Conservation (phyloP, 2,329 filamentous ascomycete genomes). For the Myriangium duriaei region DNA sequence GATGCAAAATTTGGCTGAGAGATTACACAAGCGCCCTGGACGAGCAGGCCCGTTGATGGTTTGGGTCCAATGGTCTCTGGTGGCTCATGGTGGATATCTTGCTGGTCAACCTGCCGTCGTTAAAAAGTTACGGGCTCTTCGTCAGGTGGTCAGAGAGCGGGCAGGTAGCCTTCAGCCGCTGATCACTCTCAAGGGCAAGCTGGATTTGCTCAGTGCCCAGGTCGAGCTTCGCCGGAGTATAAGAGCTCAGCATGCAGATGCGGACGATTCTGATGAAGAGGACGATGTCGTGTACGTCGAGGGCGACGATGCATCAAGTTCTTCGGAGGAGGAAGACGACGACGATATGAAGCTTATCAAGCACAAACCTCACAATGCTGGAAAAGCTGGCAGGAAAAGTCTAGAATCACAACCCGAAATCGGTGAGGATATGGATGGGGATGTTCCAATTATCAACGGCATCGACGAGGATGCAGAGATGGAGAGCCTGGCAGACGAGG, state of each 20-base stretch:
- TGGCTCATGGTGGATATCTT: constrained; percentile 83
- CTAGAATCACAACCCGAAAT: constrained; percentile 21
- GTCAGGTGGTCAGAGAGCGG: constrained; percentile 78
- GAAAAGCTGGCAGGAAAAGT: background rate
- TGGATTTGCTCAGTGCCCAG: constrained; percentile 88
- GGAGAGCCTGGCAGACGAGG: constrained; percentile 8
- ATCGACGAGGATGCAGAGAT: constrained; percentile 12
- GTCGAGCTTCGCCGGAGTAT: constrained; percentile 65
- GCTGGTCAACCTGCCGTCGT: constrained; percentile 76
- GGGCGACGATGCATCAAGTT: constrained; percentile 53
- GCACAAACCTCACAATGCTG: background rate
- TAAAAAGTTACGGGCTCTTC: constrained; percentile 62
- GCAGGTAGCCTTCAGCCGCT: constrained; percentile 71
- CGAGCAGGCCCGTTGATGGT: constrained; percentile 81
- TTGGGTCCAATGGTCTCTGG: constrained; percentile 92
- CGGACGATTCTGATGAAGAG: constrained; percentile 49
- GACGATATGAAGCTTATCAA: constrained; percentile 30
- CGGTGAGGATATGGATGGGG: constrained; percentile 12
- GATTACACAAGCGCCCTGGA: constrained; percentile 76
- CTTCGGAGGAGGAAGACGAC: constrained; percentile 42
- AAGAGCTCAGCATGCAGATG: constrained; percentile 38
- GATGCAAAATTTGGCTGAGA: constrained; percentile 71
- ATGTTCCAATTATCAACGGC: constrained; percentile 13
- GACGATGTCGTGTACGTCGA: constrained; percentile 79
- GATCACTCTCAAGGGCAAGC: constrained; percentile 80